Evolutionary conservation across 208 protist species (phyloP).

Genomic region (Acanthamoeba royreba): DNA sequence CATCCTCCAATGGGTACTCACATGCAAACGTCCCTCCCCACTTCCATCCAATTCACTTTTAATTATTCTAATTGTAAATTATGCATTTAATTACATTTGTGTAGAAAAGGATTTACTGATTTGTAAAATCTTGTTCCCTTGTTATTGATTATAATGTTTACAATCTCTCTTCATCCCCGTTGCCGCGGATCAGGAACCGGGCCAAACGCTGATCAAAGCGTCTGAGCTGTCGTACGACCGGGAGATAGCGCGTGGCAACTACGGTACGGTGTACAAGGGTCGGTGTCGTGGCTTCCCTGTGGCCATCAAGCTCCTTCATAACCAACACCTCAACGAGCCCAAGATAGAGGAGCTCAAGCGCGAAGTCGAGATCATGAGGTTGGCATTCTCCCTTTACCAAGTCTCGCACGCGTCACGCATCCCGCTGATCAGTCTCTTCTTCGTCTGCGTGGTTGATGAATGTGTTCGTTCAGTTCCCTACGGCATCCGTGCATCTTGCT

Average conservation of each 20-base stretch:
- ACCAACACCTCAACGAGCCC: conserved; percentile 18
- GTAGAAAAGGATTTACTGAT: neutral
- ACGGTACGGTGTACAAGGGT: conserved; percentile 21
- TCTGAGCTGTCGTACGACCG: neutral
- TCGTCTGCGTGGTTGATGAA: neutral
- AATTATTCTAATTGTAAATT: neutral
- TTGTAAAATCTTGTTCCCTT: neutral
- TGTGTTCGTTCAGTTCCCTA: neutral
- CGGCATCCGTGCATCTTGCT: conserved; percentile 74
- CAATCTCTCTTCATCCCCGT: neutral
- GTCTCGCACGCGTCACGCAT: too few relatives aligned
- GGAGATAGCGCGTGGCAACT: neutral
- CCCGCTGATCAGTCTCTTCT: neutral
- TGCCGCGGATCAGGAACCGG: neutral
- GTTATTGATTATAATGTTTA: neutral
- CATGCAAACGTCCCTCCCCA: neutral
- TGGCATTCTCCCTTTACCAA: too few relatives aligned
- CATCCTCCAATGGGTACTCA: neutral
- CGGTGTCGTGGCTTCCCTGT: neutral
- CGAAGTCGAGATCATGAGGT: conserved; percentile 31
- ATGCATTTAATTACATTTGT: neutral
- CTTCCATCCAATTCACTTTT: too few relatives aligned
- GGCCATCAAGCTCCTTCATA: conserved; percentile 37
- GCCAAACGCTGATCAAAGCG: conserved; percentile 2
- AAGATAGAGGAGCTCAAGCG: conserved; percentile 33